A percentile compares a stretch with the other conserved stretches of the same genome.
Conservation (phyloP, 768 basidiomycete species). For the Tulasnella sp. region DNA sequence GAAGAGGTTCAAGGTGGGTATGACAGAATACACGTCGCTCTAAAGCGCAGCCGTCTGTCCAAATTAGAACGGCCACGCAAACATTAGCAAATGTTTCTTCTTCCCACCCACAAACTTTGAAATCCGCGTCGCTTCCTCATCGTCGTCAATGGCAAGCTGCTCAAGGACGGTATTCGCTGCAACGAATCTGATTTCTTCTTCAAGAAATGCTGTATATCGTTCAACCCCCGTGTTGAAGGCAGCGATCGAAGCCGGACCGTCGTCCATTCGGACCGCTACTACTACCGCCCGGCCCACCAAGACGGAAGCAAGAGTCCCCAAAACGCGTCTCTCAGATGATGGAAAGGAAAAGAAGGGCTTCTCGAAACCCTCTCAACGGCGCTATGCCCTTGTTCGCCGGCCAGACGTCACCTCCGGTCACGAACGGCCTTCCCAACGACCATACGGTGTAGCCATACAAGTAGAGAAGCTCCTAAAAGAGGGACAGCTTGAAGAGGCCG, state of each 20-base stretch:
- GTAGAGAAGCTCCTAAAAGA: conserved; percentile 34
- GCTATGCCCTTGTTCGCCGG: not conserved
- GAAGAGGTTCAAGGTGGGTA: not conserved
- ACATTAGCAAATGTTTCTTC: not conserved
- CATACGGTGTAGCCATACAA: conserved; percentile 16
- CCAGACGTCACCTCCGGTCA: not conserved
- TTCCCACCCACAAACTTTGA: not conserved
- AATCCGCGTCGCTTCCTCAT: not conserved
- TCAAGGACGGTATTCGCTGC: not conserved
- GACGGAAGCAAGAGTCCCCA: not conserved
- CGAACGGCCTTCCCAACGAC: conserved; percentile 14
- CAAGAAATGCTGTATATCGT: not conserved
- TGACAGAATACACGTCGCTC: not conserved
- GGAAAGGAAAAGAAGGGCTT: not conserved
- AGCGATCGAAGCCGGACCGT: not conserved
- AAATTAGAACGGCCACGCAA: conserved; percentile 4
- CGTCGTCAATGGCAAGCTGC: not conserved
- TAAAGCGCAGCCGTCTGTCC: not conserved
- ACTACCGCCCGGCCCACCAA: not conserved
- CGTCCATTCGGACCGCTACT: not conserved
- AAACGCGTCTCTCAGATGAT: not conserved
- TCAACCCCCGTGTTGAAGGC: not conserved
- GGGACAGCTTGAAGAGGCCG: conserved; percentile 49
- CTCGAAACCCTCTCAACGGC: not conserved
- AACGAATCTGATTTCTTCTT: not conserved